phyloP scores from a whole-genome alignment of 176 grass and related monocot species.

The Paspalum vaginatum region DNA sequence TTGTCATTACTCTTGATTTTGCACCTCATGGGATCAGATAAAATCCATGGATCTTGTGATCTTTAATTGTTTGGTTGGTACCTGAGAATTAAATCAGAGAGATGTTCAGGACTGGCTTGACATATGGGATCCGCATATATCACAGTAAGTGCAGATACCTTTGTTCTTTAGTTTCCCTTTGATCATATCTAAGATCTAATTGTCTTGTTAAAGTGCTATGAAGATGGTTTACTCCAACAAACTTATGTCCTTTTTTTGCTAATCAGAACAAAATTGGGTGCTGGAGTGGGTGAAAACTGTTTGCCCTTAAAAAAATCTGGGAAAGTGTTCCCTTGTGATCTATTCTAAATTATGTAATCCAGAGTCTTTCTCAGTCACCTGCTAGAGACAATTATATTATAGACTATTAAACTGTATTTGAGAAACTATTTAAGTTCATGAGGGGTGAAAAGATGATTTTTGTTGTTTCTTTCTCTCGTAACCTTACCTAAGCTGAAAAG shows the following conservation, averaged over 20 bases:
- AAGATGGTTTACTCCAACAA: conserved; percentile 13
- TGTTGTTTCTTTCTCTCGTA: background rate
- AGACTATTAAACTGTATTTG: background rate
- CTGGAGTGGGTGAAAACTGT: background rate
- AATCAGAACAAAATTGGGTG: background rate
- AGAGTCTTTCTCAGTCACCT: background rate
- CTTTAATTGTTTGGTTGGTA: background rate
- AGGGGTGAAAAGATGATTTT: background rate
- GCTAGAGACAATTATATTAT: background rate
- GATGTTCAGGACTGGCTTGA: background rate
- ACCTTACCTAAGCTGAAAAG: conserved; percentile 21
- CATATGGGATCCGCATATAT: conserved; percentile 30
- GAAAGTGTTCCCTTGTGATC: background rate
- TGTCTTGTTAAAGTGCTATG: background rate
- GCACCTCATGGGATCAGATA: background rate
- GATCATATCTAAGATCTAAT: conserved; percentile 23
- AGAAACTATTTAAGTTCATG: conserved; percentile 6
- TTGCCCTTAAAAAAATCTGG: background rate
- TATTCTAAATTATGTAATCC: conserved; percentile 6
- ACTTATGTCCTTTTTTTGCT: background rate
- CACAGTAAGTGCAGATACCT: conserved; percentile 20
- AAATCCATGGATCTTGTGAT: conserved; percentile 29
- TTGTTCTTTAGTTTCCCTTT: conserved; percentile 32
- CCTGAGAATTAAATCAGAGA: background rate
- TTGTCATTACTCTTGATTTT: background rate